A percentile compares a stretch with the other conserved stretches of the same genome.
Evolutionary conservation across 768 basidiomycete genomes (phyloP).

Genomic region (Hericium erinaceus): DNA sequence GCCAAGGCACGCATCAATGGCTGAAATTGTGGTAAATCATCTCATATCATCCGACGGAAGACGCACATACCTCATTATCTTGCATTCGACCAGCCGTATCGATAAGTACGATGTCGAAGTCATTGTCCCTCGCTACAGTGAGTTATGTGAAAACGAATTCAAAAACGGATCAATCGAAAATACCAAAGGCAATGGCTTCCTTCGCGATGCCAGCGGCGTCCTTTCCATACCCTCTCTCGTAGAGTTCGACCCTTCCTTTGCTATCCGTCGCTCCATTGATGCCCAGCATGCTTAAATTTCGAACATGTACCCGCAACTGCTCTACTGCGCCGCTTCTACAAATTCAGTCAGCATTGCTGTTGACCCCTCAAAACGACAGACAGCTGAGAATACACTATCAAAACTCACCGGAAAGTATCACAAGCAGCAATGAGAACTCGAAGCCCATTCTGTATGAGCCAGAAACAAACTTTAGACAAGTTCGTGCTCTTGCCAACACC

Average conservation of each 20-base stretch:
- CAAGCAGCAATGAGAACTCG: conserved; percentile 96
- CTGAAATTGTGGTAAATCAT: conserved; percentile 26
- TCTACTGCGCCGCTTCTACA: conserved; percentile 91
- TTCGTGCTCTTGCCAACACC: conserved; percentile 99
- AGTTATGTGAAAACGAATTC: not conserved
- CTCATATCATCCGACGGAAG: conserved; percentile 1
- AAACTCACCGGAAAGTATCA: conserved; percentile 79
- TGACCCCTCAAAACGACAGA: not conserved
- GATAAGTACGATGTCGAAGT: conserved; percentile 94
- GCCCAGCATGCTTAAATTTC: conserved; percentile 82
- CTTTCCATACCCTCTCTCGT: conserved; percentile 95
- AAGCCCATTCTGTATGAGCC: conserved; percentile 93
- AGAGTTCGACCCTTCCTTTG: conserved; percentile 81
- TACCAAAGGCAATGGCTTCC: conserved; percentile 89
- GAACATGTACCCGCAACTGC: conserved; percentile 92
- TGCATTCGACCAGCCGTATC: conserved; percentile 99
- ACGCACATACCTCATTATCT: conserved; percentile 77
- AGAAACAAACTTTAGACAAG: conserved; percentile 96
- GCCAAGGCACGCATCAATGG: conserved; percentile 98
- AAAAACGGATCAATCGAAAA: conserved; percentile 13
- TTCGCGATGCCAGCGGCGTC: conserved; percentile 98
- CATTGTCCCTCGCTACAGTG: conserved; percentile 66
- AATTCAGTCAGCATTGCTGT: not conserved
- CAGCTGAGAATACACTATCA: not conserved
- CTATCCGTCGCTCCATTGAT: conserved; percentile 57